Base-by-base conservation (phyloP, 2,329 filamentous ascomycete species). In the Aspergillus persii region DNA sequence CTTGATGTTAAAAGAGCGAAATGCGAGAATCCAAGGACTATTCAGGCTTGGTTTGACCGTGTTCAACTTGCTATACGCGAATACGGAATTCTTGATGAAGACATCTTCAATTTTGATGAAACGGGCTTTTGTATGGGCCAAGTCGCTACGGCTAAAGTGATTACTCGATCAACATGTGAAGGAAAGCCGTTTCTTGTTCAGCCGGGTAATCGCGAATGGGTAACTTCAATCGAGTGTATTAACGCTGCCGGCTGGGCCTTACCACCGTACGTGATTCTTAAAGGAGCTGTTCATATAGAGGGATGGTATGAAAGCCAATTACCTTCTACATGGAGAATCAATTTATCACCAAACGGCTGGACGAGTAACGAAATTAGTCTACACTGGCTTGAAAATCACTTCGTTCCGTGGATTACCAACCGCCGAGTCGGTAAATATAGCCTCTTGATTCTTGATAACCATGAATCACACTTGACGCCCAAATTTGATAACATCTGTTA, bases 391-490 rank as follows among this genome's bases (percentile, higher is more conserved):
- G 36, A 74, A 66, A 63, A 76, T 15, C 2, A 53, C 66, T 77
- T 78, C 64, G 64, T 75, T 58, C 61, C 64, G 55, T 62, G 73
- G 63, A 74, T 64, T 60, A 68, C 61, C 54, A 48, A 33, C 26
- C 61, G 60, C 33, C 61, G 41, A 56, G 64, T 64, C 31, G 67
- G 74, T 7, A 50, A 11, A 54, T 72, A 74, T 66, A 61, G 66
- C 29, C 65, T 79, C 4, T 65, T 80, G 4, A 69, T 80, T 57
- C 62, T 79, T 36, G 70, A 79, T 66, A 64, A 73, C 51, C 63
- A 79, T 67, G 58, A 63, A 57, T 77, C 69, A 60, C 63, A 79
- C 65, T 44, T 72, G 47, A 73, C 66, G 4, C 57, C 64, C 27
- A 60, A 74, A 58, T 78, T 80, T 58, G 55, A 77, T 48, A 39